These are phyloP conservation scores for Leccinum obscurum DNA, from an alignment of 768 basidiomycete genomes.

Conservation along the genomic window DNA sequence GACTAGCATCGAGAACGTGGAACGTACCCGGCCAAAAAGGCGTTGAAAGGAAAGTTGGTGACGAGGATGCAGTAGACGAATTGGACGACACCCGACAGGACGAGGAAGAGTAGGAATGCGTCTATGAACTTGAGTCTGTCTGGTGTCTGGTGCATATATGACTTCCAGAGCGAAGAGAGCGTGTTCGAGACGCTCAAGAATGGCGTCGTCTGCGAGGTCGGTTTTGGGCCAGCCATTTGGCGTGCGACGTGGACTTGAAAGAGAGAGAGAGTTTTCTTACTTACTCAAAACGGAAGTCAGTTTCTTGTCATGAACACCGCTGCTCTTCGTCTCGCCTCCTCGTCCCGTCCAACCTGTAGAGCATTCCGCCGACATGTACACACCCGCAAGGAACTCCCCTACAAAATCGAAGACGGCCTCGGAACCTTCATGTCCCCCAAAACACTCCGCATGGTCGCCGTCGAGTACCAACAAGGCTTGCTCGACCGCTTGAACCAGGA, in stretches of 20 bases:
- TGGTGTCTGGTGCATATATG: slow-evolving; percentile 77
- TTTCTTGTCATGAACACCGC: slow-evolving; percentile 22
- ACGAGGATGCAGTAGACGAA: slow-evolving; percentile 91
- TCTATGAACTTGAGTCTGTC: slow-evolving; percentile 93
- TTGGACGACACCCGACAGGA: slow-evolving; percentile 87
- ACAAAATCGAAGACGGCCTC: slow-evolving; percentile 68
- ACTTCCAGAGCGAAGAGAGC: slow-evolving; percentile 63
- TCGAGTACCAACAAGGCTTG: slow-evolving; percentile 86
- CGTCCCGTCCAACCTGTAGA: slow-evolving; percentile 20
- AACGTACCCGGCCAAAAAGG: slow-evolving; percentile 91
- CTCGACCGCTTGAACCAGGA: slow-evolving; percentile 75
- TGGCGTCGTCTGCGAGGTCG: slow-evolving; percentile 16
- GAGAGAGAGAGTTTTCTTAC: not conserved
- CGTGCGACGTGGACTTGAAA: slow-evolving; percentile 20
- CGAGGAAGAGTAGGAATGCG: slow-evolving; percentile 86
- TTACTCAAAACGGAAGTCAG: slow-evolving; percentile 9
- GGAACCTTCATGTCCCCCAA: slow-evolving; percentile 74
- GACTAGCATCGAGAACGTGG: not conserved
- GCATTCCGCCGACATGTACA: slow-evolving; percentile 43
- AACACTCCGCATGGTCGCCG: slow-evolving; percentile 69
- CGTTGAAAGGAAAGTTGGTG: slow-evolving; percentile 95
- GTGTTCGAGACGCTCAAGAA: slow-evolving; percentile 29
- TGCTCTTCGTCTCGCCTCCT: slow-evolving; percentile 23
- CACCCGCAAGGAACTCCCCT: slow-evolving; percentile 55
- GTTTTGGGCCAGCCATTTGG: slow-evolving; percentile 40